Evolutionary conservation across 2,329 filamentous ascomycete species (phyloP).

Genomic region (Emmonsiellopsis sp.): DNA sequence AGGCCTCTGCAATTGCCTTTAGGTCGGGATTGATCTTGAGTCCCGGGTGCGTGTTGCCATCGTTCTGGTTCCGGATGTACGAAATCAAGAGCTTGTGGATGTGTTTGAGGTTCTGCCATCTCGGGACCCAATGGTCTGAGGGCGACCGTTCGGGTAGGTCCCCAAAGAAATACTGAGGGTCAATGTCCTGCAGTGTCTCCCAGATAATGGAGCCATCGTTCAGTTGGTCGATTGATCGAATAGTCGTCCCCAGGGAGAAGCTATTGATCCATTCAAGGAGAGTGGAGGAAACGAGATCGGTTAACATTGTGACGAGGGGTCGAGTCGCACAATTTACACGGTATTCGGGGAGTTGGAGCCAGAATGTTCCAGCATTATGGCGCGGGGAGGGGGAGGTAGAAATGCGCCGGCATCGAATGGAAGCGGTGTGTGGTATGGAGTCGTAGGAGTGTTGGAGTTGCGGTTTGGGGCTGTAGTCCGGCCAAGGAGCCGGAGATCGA

Average conservation of each 20-base stretch:
- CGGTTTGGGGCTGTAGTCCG: background rate
- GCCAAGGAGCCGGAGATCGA: background rate
- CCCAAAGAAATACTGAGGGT: constrained; percentile 38
- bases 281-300: constrained; percentile 36
- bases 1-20: constrained; percentile 36
- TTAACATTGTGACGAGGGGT: constrained; percentile 27
- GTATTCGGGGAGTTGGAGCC: background rate
- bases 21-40: constrained; percentile 36
- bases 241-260: constrained; percentile 33
- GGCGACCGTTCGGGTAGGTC: constrained; percentile 36
- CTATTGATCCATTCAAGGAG: constrained; percentile 40
- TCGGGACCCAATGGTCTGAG: constrained; percentile 37
- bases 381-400: background rate
- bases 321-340: background rate
- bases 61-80: constrained; percentile 37
- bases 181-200: constrained; percentile 40
- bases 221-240: constrained; percentile 32
- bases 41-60: constrained; percentile 32
- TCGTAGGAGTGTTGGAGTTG: background rate
- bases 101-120: constrained; percentile 41
- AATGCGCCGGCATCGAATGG: background rate
- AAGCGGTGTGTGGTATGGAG: background rate
- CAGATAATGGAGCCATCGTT: constrained; percentile 37
- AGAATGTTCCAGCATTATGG: constrained; percentile 4
- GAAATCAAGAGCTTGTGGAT: constrained; percentile 36